These are phyloP conservation scores for Lactuca saligna DNA, from an alignment of 129 eudicot species.

Conservation along the genomic window DNA sequence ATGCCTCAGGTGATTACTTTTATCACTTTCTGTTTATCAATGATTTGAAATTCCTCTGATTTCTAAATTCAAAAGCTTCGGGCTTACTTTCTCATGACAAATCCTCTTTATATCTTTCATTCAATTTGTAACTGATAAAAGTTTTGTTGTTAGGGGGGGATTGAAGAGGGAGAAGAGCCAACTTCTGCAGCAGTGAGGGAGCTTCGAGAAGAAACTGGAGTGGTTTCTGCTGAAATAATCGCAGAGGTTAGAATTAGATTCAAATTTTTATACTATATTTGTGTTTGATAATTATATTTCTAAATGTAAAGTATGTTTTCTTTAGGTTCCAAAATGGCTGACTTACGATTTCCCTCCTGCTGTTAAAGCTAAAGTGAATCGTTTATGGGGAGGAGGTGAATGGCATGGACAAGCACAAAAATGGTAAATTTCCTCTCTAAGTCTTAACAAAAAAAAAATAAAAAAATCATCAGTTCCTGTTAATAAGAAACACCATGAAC, in stretches of 20 bases:
- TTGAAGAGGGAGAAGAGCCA: constrained; percentile 98
- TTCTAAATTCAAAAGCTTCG: background rate
- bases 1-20: constrained; percentile 79
- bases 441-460: no score
- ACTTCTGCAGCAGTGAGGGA: constrained; percentile 82
- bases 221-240: constrained; percentile 80
- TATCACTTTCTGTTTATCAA: background rate
- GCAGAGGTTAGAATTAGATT: constrained; percentile 61
- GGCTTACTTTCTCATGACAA: constrained; percentile 11
- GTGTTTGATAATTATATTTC: background rate
- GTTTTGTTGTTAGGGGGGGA: constrained; percentile 63
- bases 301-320: no score
- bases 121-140: constrained; percentile 1
- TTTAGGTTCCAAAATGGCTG: constrained; percentile 89
- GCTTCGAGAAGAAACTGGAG: constrained; percentile 94
- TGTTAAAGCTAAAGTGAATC: constrained; percentile 97
- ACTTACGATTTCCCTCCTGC: constrained; percentile 95
- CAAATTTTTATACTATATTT: background rate
- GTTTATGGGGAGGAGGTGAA: constrained; percentile 98
- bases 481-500: background rate
- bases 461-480: no score
- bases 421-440: constrained; percentile 44
- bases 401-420: constrained; percentile 99
- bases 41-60: background rate
- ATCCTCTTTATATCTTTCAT: constrained; percentile 6